phyloP scores from a whole-genome alignment of 306 rosid species.

The Sophora flavescens region DNA sequence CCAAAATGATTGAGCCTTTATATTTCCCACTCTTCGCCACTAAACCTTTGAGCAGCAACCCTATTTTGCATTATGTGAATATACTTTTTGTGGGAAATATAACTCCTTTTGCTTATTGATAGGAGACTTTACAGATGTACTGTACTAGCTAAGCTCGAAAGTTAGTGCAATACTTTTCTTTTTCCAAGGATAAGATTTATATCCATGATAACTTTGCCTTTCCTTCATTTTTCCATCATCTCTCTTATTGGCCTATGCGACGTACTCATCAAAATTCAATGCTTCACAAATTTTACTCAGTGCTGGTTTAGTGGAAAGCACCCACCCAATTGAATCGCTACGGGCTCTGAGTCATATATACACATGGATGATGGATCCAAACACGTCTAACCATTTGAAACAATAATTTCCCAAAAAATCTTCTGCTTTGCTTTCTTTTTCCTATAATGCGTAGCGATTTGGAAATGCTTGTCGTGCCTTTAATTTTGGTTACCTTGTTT shows the following conservation, averaged over 20 bases:
- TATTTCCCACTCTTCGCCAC: background rate
- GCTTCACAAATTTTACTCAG: constrained; percentile 12
- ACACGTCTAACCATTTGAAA: background rate
- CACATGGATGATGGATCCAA: no score
- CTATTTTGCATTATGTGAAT: background rate
- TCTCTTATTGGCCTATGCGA: background rate
- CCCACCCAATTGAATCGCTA: no score
- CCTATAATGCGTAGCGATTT: constrained; percentile 31
- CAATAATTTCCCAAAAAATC: no score
- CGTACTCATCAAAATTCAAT: background rate
- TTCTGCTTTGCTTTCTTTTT: no score
- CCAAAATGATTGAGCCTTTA: background rate
- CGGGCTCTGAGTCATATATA: no score
- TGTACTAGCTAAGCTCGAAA: background rate
- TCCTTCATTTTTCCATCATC: background rate
- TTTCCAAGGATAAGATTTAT: constrained; percentile 11
- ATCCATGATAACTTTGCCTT: background rate
- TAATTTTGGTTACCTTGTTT: background rate
- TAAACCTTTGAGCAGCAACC: background rate
- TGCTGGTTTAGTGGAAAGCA: constrained; percentile 39
- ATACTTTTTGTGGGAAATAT: no score
- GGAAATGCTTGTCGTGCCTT: constrained; percentile 3
- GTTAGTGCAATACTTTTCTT: constrained; percentile 5
- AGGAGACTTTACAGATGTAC: no score
- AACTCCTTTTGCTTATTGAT: no score